Percentiles rank a stretch among this genome's conserved stretches.
phyloP scores from a whole-genome alignment of 2,329 filamentous ascomycete species.

The Fusarium sulawesiense region DNA sequence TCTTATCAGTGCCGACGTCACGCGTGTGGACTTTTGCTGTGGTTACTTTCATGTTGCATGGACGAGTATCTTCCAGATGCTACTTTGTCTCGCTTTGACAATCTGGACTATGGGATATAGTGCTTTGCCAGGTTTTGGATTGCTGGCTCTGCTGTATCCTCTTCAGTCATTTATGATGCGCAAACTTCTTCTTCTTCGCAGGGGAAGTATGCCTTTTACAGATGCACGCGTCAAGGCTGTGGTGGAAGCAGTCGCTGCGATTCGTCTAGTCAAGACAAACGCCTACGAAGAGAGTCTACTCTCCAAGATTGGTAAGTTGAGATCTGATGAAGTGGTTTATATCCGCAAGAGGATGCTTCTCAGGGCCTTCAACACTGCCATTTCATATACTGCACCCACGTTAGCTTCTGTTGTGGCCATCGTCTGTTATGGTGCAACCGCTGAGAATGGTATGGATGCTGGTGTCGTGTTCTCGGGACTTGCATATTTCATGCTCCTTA shows the following conservation, averaged over 20 bases:
- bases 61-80: slow-evolving; percentile 49
- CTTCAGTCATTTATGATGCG: slow-evolving; percentile 33
- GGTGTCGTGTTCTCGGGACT: slow-evolving; percentile 22
- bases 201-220: slow-evolving; percentile 25
- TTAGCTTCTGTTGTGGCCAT: slow-evolving; percentile 27
- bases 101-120: slow-evolving; percentile 27
- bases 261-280: slow-evolving; percentile 26
- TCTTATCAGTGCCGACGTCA: slow-evolving; percentile 50
- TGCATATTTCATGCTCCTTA: slow-evolving; percentile 15
- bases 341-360: slow-evolving; percentile 36
- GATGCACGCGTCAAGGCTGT: slow-evolving; percentile 24
- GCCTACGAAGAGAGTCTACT: slow-evolving; percentile 27
- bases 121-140: slow-evolving; percentile 15
- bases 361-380: slow-evolving; percentile 20
- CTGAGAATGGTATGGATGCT: slow-evolving; percentile 20
- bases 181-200: slow-evolving; percentile 9
- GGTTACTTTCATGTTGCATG: slow-evolving; percentile 49
- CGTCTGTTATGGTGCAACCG: slow-evolving; percentile 24
- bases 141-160: slow-evolving; percentile 19
- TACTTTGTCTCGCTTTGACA: slow-evolving; percentile 45
- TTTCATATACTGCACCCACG: slow-evolving; percentile 20
- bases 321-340: slow-evolving; percentile 16
- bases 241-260: slow-evolving; percentile 19
- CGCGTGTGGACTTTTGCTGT: slow-evolving; percentile 49
- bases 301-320: slow-evolving; percentile 23